Percentiles rank a stretch among this genome's conserved stretches.
Evolutionary conservation across 2,329 filamentous ascomycete genomes (phyloP).

Genomic region (Fusarium zealandicum): DNA sequence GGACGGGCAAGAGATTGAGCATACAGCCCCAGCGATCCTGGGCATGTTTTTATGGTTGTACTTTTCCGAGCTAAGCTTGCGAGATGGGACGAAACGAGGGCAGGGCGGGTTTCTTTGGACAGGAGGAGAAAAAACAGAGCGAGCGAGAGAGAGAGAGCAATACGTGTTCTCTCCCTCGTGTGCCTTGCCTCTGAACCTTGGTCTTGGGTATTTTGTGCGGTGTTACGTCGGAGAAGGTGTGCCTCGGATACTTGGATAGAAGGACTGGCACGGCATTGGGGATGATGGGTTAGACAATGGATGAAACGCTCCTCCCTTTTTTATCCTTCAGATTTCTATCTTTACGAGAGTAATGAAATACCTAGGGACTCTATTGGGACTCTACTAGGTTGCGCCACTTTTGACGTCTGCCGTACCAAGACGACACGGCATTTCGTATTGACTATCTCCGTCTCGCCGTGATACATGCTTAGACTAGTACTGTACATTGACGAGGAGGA

Average conservation of each 20-base stretch:
- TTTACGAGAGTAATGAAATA: background rate
- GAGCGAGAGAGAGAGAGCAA: conserved; percentile 1
- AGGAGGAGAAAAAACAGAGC: background rate
- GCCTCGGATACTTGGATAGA: conserved; percentile 20
- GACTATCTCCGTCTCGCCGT: background rate
- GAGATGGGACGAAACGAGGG: conserved; percentile 20
- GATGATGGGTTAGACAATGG: conserved; percentile 26
- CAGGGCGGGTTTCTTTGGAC: conserved; percentile 1
- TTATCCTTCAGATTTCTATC: background rate
- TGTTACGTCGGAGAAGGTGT: conserved; percentile 36
- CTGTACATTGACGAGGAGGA: conserved; percentile 6
- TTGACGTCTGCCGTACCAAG: conserved; percentile 38
- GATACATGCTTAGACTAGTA: too few relatives aligned
- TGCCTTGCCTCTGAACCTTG: conserved; percentile 33
- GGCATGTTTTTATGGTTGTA: conserved; percentile 31
- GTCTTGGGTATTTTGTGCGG: conserved; percentile 29
- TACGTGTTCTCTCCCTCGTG: conserved; percentile 16
- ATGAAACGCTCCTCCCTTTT: conserved; percentile 29
- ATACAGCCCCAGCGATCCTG: conserved; percentile 1
- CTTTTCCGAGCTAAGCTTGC: conserved; percentile 30
- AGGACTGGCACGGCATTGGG: conserved; percentile 3
- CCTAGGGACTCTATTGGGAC: background rate
- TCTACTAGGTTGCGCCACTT: conserved; percentile 14
- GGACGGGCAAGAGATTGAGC: conserved; percentile 13
- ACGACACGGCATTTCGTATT: conserved; percentile 32